Conservation (phyloP, 768 basidiomycete species). For the Termitomyces sp. region DNA sequence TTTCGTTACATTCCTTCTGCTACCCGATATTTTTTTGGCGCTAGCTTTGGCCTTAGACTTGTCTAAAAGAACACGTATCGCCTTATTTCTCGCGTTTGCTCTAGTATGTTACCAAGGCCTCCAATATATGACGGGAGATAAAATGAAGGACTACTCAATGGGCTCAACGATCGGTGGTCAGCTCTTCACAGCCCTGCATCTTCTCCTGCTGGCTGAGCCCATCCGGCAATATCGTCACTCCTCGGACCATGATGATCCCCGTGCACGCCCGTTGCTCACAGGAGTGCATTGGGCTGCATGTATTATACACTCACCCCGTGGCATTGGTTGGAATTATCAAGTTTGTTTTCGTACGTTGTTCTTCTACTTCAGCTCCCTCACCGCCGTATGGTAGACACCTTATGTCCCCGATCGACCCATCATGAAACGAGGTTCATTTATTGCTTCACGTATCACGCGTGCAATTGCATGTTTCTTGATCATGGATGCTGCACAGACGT, state of each 20-base stretch:
- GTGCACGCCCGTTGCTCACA: conserved; percentile 9
- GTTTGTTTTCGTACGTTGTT: conserved; percentile 6
- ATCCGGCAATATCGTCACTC: conserved; percentile 17
- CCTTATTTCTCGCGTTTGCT: conserved; percentile 5
- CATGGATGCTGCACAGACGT: conserved; percentile 20
- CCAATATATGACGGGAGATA: conserved; percentile 17
- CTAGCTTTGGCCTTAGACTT: not conserved
- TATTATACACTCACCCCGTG: conserved; percentile 16
- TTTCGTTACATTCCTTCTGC: conserved; percentile 1
- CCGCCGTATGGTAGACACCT: not conserved
- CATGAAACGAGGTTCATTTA: conserved; percentile 10
- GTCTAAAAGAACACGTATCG: not conserved
- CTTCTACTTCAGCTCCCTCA: not conserved
- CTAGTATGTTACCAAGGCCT: conserved; percentile 2
- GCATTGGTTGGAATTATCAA: conserved; percentile 22
- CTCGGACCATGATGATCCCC: conserved; percentile 13
- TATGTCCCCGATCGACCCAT: not conserved
- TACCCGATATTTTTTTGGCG: conserved; percentile 5
- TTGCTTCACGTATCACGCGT: conserved; percentile 10
- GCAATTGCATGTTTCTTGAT: conserved; percentile 17
- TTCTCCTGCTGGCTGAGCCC: conserved; percentile 19
- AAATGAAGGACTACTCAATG: conserved; percentile 17
- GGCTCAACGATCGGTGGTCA: conserved; percentile 16
- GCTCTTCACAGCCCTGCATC: conserved; percentile 19
- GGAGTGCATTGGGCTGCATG: conserved; percentile 19